phyloP scores from a whole-genome alignment of 768 basidiomycete genomes.

The Arthromyces matolae region DNA sequence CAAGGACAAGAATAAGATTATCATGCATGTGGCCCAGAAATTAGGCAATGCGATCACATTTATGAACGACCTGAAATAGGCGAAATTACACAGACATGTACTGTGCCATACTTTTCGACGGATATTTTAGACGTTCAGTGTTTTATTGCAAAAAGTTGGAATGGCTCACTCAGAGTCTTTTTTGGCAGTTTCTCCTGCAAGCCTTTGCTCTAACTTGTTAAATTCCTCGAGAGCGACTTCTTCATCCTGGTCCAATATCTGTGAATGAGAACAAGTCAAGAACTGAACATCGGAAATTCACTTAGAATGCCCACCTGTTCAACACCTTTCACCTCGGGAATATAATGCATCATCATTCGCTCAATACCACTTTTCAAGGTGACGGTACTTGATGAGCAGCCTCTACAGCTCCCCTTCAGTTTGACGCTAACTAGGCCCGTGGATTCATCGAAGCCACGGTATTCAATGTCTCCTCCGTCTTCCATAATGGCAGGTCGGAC shows the following conservation, averaged over 20 bases:
- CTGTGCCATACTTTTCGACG: slow-evolving; percentile 58
- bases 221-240: slow-evolving; percentile 85
- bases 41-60: background rate
- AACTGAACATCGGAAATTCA: background rate
- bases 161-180: slow-evolving; percentile 45
- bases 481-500: slow-evolving; percentile 98
- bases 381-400: slow-evolving; percentile 90
- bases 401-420: slow-evolving; percentile 95
- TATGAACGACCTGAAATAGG: background rate
- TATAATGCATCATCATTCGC: slow-evolving; percentile 98
- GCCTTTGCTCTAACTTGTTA: slow-evolving; percentile 74
- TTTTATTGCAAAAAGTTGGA: background rate
- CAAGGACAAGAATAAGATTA: no score
- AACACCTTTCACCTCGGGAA: slow-evolving; percentile 91
- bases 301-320: slow-evolving; percentile 59
- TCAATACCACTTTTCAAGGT: slow-evolving; percentile 97
- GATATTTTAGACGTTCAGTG: background rate
- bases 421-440: slow-evolving; percentile 79
- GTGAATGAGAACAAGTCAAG: slow-evolving; percentile 10
- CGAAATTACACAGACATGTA: slow-evolving; percentile 69
- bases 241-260: slow-evolving; percentile 93
- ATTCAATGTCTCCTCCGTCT: slow-evolving; percentile 98
- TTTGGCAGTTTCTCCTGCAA: slow-evolving; percentile 42
- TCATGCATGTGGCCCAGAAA: background rate
- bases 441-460: slow-evolving; percentile 83